A percentile compares a stretch with the other conserved stretches of the same genome.
These are phyloP conservation scores for Claviceps sp. DNA, from an alignment of 2,329 filamentous ascomycete genomes.

Conservation along the genomic window DNA sequence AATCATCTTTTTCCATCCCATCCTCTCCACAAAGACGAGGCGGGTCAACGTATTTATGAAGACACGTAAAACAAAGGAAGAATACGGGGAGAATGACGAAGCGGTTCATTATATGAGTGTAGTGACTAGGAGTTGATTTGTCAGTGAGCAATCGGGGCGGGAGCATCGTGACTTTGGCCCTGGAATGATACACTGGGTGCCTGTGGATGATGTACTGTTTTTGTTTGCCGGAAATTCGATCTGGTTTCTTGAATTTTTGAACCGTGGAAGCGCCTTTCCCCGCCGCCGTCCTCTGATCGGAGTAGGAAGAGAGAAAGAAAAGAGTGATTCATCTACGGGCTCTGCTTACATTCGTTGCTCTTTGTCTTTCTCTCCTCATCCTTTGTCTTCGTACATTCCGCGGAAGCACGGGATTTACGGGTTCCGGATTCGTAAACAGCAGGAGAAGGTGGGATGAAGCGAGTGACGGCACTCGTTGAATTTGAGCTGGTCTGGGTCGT, in stretches of 20 bases:
- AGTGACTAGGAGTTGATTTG: conserved; percentile 1
- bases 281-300: not conserved
- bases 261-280: not conserved
- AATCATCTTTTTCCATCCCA: not conserved
- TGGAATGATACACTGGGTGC: conserved; percentile 1
- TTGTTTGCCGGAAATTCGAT: not conserved
- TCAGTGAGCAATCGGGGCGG: not conserved
- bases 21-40: not conserved
- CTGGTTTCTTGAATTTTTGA: not conserved
- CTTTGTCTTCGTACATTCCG: not conserved
- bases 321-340: not conserved
- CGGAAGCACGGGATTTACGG: conserved; percentile 6
- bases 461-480: conserved; percentile 13
- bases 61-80: conserved; percentile 2
- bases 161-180: not conserved
- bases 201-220: not conserved
- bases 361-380: not conserved
- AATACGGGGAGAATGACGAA: not conserved
- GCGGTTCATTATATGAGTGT: conserved; percentile 2
- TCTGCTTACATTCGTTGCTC: not conserved
- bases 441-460: conserved; percentile 10
- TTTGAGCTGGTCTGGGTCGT: conserved; percentile 18
- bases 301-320: not conserved
- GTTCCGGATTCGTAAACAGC: conserved; percentile 14
- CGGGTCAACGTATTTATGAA: not conserved